A percentile compares a stretch with the other conserved stretches of the same genome.
phyloP scores from a whole-genome alignment of 352 stramenopile species.

The Globisporangium acanthophoron region DNA sequence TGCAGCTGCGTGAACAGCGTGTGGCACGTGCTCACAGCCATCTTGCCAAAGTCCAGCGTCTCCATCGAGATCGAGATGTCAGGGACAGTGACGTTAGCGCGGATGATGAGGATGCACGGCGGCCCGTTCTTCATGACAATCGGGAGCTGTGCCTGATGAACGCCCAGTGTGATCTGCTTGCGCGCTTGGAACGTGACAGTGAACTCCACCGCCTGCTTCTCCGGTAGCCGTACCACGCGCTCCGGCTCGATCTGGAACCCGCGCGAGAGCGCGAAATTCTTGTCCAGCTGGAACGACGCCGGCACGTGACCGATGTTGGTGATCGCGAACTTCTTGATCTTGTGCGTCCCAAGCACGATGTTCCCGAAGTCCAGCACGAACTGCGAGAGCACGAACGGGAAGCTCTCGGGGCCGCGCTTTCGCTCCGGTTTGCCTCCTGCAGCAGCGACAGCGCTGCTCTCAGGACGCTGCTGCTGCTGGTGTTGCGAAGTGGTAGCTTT shows the following conservation, averaged over 20 bases:
- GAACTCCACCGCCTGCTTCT: conserved; percentile 88
- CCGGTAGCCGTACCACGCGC: conserved; percentile 88
- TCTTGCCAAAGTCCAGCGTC: conserved; percentile 87
- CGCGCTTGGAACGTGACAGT: conserved; percentile 88
- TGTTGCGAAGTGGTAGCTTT: background rate
- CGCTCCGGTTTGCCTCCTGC: conserved; percentile 15
- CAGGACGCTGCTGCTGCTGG: background rate
- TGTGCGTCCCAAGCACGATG: conserved; percentile 88
- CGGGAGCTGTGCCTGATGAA: conserved; percentile 76
- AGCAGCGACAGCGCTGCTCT: conserved; percentile 1
- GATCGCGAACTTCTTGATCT: conserved; percentile 90
- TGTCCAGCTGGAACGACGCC: conserved; percentile 90
- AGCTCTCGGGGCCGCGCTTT: conserved; percentile 26
- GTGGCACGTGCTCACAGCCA: conserved; percentile 85
- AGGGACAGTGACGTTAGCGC: conserved; percentile 88
- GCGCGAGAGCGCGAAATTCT: conserved; percentile 77
- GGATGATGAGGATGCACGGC: conserved; percentile 77
- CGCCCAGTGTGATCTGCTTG: conserved; percentile 80
- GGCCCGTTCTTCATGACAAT: conserved; percentile 90
- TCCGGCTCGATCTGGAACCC: conserved; percentile 93
- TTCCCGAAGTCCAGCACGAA: conserved; percentile 94
- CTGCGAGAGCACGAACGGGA: conserved; percentile 82
- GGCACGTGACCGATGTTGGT: conserved; percentile 87
- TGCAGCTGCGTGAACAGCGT: conserved; percentile 89
- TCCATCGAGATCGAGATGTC: conserved; percentile 84